Evolutionary conservation across 768 basidiomycete genomes (phyloP), one percentile per base, ranked within the genome.

Genomic region (Kwoniella pini): DNA sequence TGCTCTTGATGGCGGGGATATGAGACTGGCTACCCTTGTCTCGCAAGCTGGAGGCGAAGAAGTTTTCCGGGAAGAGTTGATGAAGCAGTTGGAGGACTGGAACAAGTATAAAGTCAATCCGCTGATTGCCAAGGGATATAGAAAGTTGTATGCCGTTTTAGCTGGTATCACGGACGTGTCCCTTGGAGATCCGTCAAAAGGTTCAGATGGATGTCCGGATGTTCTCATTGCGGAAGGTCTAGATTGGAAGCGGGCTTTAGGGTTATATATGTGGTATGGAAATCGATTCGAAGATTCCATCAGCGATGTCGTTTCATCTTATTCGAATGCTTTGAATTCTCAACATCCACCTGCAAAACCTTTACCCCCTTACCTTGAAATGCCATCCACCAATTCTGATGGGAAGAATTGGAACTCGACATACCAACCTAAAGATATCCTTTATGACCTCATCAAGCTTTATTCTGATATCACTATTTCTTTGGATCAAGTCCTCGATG

Each of bases 221-320:
- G 72, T 90, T 26, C 80, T 85, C 56, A 81, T 96, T 4, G 81
- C 85, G 17, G 81, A 86, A 53, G 88, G 85, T 0, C 78, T 97
- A 54, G 94, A 96, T 74, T 99, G 96, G 96, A 94, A 92, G 76
- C 85, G 92, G 19, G 87, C 87, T 0, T 90, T 98, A 73, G 96
- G 91, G 2, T 80, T 97, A 43, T 87, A 87, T 62, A 80, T 98
- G 30, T 99, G 96, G 96, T 97, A 87, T 75, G 86, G 86, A 0
- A 83, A 87, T 42, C 82, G 85, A 5, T 71, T 79, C 49, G 78
- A 77, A 31, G 83, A 87, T 2, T 81, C 89, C 3, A 84, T 92
- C 59, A 81, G 85, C 1, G 84, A 88, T 42, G 87, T 87, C 0
- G 86, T 90, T 67, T 77, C 82, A 11, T 79, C 83, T 0, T 95